Base-by-base conservation (phyloP, 2,329 filamentous ascomycete genomes). In the Sarocladiaceae sp. region DNA sequence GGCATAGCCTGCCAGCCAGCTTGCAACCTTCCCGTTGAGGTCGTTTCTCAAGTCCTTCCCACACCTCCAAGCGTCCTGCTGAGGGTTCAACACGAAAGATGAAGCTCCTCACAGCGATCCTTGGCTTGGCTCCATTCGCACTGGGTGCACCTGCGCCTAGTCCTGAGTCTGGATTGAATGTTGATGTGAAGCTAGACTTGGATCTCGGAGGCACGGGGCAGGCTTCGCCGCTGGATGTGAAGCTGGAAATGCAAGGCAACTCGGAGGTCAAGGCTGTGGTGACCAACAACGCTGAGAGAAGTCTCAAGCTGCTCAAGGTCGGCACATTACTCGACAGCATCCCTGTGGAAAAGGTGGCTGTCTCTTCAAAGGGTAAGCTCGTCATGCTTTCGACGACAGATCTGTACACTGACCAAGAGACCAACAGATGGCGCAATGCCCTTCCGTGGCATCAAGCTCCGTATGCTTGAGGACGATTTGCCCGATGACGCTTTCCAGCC, bases 371-470 rank as follows among this genome's bases (percentile, higher is more conserved):
- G 36, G 64, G 71, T 72, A 67, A 5, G 42, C n/a, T n/a, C n/a
- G n/a, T n/a, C n/a, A n/a, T n/a, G n/a, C n/a, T n/a, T n/a, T n/a
- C n/a, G n/a, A n/a, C n/a, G n/a, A n/a, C n/a, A n/a, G n/a, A n/a
- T n/a, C n/a, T n/a, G n/a, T n/a, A n/a, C n/a, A n/a, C n/a, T n/a
- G n/a, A n/a, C n/a, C n/a, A n/a, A n/a, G n/a, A n/a, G n/a, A n/a
- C n/a, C n/a, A n/a, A n/a, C 28, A 48, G 18, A 13, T 22, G 2
- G 42, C 74, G 72, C 64, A 53, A 59, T 62, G 28, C 64, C 71
- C 55, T 80, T 81, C 57, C 71, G 76, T 47, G 78, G 78, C 44
- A 70, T 81, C 56, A 72, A 74, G 52, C 65, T 79, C 29, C 73
- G 70, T 35, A n/a, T 42, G 7, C 60, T 80, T 26, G 60, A 68